These are phyloP conservation scores for Rhodotorula sp. DNA, from an alignment of 1,284 basidiomycete genomes.

Conservation along the genomic window DNA sequence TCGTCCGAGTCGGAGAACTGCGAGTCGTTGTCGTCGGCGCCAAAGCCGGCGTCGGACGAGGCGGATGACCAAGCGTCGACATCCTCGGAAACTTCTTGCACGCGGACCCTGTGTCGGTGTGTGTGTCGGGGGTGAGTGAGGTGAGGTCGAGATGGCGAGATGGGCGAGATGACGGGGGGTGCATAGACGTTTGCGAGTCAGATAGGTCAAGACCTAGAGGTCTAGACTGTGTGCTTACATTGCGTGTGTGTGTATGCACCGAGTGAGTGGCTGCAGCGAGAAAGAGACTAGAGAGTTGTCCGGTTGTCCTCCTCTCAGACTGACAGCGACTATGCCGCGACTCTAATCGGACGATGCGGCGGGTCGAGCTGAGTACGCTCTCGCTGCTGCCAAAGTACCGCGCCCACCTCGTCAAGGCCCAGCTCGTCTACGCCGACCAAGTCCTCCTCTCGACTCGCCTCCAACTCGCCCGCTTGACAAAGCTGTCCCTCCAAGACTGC, in stretches of 20 bases:
- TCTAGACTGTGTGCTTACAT: too few species aligned
- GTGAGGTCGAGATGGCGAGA: too few species aligned
- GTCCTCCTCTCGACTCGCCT: conserved; percentile 29
- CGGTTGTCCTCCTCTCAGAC: too few species aligned
- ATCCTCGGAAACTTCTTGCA: conserved; percentile 6
- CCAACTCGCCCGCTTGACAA: conserved; percentile 12
- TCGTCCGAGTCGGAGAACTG: conserved; percentile 61
- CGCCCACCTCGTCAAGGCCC: conserved; percentile 18
- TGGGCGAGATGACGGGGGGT: too few species aligned
- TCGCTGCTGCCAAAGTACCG: conserved; percentile 8
- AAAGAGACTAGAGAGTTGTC: too few species aligned
- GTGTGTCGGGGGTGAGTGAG: not conserved
- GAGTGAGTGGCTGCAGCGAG: too few species aligned
- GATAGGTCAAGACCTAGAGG: too few species aligned
- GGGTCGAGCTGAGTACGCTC: conserved; percentile 22
- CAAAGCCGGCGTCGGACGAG: conserved; percentile 50
- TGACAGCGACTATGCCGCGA: too few species aligned
- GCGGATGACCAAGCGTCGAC: conserved; percentile 14
- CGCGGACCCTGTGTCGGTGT: conserved; percentile 7
- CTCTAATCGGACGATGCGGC: conserved; percentile 7
- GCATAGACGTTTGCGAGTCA: too few species aligned
- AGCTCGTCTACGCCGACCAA: conserved; percentile 25
- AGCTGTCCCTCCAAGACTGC: conserved; percentile 13
- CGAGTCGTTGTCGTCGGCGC: conserved; percentile 62
- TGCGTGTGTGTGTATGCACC: too few species aligned